Evolutionary conservation across 1,284 basidiomycete genomes (phyloP).

Genomic region (Pyrrhoderma lamaoense): DNA sequence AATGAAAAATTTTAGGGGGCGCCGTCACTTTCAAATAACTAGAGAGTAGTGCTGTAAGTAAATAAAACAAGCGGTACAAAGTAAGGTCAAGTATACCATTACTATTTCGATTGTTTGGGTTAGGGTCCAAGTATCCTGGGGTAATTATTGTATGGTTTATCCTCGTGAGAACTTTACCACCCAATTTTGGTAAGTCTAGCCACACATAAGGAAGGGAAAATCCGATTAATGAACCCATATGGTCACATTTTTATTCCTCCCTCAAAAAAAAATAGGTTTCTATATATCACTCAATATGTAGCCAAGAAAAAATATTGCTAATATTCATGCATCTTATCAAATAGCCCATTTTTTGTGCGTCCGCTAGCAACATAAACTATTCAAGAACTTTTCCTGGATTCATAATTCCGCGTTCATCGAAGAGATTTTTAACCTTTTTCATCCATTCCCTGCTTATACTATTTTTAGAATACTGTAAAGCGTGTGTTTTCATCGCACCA

Average conservation of each 20-base stretch:
- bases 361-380: conserved; percentile 14
- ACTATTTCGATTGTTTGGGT: conserved; percentile 2
- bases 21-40: conserved; percentile 61
- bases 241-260: too few species aligned
- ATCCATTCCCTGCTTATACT: conserved; percentile 79
- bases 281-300: too few species aligned
- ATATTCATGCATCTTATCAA: too few species aligned
- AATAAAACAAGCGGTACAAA: neutral
- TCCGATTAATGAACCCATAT: too few species aligned
- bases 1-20: conserved; percentile 72
- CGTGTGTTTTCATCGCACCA: conserved; percentile 90
- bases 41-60: conserved; percentile 20
- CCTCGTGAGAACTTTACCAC: too few species aligned
- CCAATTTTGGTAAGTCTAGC: too few species aligned
- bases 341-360: too few species aligned
- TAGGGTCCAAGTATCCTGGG: too few species aligned
- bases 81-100: conserved; percentile 9
- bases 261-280: too few species aligned
- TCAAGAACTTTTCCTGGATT: conserved; percentile 80
- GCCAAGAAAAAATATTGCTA: too few species aligned
- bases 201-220: too few species aligned
- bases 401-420: conserved; percentile 89
- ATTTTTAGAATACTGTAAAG: conserved; percentile 85
- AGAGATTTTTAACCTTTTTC: conserved; percentile 85
- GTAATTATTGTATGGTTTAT: too few species aligned